Percentiles rank a stretch among this genome's conserved stretches.
phyloP scores from a whole-genome alignment of 1,284 basidiomycete genomes.

The Paramarasmius palmivorus region DNA sequence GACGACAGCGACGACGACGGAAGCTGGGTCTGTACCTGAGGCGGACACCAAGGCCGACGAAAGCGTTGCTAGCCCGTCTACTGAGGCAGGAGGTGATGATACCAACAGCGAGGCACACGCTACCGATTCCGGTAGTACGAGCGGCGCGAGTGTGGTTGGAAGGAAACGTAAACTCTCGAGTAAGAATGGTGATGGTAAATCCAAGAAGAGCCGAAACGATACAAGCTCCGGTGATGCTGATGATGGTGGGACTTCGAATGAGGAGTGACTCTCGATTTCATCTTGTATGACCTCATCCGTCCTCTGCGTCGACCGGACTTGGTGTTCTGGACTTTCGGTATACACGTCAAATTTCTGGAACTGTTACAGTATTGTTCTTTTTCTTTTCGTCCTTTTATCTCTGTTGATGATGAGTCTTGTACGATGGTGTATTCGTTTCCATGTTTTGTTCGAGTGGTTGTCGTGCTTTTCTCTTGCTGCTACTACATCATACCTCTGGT shows the following conservation, averaged over 20 bases:
- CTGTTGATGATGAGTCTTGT: too few species aligned
- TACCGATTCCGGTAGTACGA: not conserved
- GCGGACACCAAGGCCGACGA: conserved; percentile 7
- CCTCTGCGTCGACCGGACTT: too few species aligned
- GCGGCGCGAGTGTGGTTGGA: not conserved
- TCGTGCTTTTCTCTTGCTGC: too few species aligned
- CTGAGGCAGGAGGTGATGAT: not conserved
- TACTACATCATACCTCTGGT: too few species aligned
- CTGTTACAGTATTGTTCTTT: too few species aligned
- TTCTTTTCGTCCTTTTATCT: too few species aligned
- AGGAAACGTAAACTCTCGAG: not conserved
- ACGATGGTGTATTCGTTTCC: too few species aligned
- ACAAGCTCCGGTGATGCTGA: not conserved
- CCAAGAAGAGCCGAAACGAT: not conserved
- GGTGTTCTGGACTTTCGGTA: too few species aligned
- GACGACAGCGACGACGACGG: conserved; percentile 7
- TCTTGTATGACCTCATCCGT: too few species aligned
- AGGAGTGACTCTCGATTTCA: too few species aligned
- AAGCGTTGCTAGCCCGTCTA: not conserved
- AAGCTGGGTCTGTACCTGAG: conserved; percentile 15
- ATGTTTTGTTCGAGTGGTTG: too few species aligned
- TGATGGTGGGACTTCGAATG: not conserved
- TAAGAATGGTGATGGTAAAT: not conserved
- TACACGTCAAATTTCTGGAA: too few species aligned
- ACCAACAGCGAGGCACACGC: not conserved